A percentile compares a stretch with the other conserved stretches of the same genome.
Evolutionary conservation across 2,329 filamentous ascomycete genomes (phyloP).

Genomic region (Fusarium equiseti): DNA sequence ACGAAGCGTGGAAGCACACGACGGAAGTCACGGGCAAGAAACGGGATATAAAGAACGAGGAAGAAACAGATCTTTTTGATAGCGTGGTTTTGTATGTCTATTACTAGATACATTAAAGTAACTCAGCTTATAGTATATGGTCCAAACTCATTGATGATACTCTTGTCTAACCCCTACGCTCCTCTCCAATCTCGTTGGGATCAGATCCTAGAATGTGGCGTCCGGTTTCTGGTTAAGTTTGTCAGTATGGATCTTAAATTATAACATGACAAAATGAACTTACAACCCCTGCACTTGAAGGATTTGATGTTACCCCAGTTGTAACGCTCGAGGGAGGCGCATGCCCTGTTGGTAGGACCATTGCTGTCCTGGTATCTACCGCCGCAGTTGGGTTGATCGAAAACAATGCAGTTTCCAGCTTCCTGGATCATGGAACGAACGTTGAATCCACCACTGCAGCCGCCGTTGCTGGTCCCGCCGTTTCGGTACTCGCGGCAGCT

Average conservation of each 20-base stretch:
- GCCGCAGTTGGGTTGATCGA: background rate
- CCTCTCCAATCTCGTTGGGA: background rate
- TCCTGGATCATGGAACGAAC: background rate
- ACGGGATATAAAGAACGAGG: background rate
- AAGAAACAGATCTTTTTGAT: background rate
- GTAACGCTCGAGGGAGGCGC: background rate
- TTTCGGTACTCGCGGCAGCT: background rate
- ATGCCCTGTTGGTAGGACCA: background rate
- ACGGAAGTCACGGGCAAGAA: too few species aligned
- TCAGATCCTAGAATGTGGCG: background rate
- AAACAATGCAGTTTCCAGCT: background rate
- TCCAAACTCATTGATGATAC: background rate
- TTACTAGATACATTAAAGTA: background rate
- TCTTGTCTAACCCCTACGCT: too few species aligned
- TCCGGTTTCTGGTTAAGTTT: background rate
- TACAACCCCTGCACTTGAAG: background rate
- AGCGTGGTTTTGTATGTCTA: background rate
- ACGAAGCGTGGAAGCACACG: too few species aligned
- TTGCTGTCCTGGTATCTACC: background rate
- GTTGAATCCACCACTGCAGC: background rate
- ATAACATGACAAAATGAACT: background rate
- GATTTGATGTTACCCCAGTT: background rate
- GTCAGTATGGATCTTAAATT: accelerated
- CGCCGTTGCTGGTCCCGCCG: background rate
- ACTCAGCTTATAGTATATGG: background rate